Base-by-base conservation (phyloP, 768 basidiomycete genomes). In the Lentinula aciculospora region DNA sequence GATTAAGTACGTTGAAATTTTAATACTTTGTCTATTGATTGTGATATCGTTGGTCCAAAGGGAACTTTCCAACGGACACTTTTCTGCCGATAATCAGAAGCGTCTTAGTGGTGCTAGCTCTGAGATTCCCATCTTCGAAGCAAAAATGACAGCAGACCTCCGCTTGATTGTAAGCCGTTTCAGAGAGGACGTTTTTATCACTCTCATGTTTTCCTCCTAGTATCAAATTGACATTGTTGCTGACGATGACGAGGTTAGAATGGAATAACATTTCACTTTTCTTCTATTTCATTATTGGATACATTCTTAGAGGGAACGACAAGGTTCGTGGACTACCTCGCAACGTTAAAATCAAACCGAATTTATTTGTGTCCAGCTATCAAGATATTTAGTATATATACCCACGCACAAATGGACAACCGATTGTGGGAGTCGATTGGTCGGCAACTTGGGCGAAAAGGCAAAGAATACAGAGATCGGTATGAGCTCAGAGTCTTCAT, bases 51-150 rank as follows among this genome's bases (percentile, higher is more conserved):
- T 42, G 36, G 13, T 19, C 15, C 21, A 13, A 45, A 89, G 88
- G 64, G 83, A 89, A 59, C 74, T 90, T 10, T 89, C 88, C 0
- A 76, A 79, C 3, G 88, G 87, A 0, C 79, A 83, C 57, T 88
- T 89, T 63, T 88, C 87, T 1, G 73, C 75, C 10, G 82, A 85
- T 57, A 89, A 88, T 60, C 84, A 88, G 61, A 85, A 86, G 66
- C 69, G 77, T 6, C 69, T 88, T 12, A 81, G 73, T 21, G 76
- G 76, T 0, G 51, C 66, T 0, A 69, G 72, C 12, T 66, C 68
- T 13, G 77, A 78, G 0, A 67, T 88, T 2, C 84, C 86, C 0
- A 77, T 89, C 9, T 88, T 77, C 53, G 85, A 88, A 64, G 88
- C 88, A 0, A 88, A 86, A 65, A 82, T 88, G 76, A 80, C 79